phyloP scores from a whole-genome alignment of 2,329 filamentous ascomycete genomes.

The Colletotrichum truncatum region DNA sequence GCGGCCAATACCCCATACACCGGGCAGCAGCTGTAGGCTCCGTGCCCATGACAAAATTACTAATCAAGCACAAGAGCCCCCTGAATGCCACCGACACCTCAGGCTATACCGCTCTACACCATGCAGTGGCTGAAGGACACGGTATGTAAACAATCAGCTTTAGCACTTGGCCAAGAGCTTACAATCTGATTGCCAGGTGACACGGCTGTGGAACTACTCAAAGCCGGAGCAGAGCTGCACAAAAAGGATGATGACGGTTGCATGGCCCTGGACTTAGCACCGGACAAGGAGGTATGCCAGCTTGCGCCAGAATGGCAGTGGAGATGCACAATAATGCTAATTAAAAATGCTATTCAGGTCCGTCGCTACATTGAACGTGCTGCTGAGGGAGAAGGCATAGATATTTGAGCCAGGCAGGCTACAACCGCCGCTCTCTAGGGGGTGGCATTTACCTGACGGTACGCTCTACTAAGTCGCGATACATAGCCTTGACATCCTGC shows the following conservation, averaged over 20 bases:
- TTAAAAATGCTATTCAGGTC: slow-evolving; percentile 60
- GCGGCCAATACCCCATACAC: slow-evolving; percentile 91
- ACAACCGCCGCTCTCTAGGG: background rate
- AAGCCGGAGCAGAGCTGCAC: slow-evolving; percentile 83
- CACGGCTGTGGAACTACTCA: slow-evolving; percentile 82
- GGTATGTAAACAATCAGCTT: slow-evolving; percentile 50
- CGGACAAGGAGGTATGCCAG: slow-evolving; percentile 78
- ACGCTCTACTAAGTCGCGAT: slow-evolving; percentile 88
- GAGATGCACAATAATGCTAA: background rate
- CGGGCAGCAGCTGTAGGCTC: slow-evolving; percentile 91
- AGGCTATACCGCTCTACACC: slow-evolving; percentile 90
- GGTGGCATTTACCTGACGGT: slow-evolving; percentile 70
- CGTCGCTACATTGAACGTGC: slow-evolving; percentile 79
- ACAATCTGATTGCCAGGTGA: slow-evolving; percentile 63
- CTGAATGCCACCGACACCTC: slow-evolving; percentile 84
- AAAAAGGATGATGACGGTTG: slow-evolving; percentile 78
- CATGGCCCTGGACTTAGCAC: slow-evolving; percentile 82
- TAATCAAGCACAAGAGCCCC: slow-evolving; percentile 82
- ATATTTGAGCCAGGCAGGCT: slow-evolving; percentile 44
- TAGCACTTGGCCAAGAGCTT: background rate
- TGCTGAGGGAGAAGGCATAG: slow-evolving; percentile 87
- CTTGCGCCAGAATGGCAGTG: background rate
- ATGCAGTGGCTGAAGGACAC: slow-evolving; percentile 81
- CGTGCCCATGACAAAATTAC: slow-evolving; percentile 83
- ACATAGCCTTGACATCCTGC: slow-evolving; percentile 93